These are phyloP conservation scores for Hericium coralloides DNA, from an alignment of 768 basidiomycete species.

Conservation along the genomic window DNA sequence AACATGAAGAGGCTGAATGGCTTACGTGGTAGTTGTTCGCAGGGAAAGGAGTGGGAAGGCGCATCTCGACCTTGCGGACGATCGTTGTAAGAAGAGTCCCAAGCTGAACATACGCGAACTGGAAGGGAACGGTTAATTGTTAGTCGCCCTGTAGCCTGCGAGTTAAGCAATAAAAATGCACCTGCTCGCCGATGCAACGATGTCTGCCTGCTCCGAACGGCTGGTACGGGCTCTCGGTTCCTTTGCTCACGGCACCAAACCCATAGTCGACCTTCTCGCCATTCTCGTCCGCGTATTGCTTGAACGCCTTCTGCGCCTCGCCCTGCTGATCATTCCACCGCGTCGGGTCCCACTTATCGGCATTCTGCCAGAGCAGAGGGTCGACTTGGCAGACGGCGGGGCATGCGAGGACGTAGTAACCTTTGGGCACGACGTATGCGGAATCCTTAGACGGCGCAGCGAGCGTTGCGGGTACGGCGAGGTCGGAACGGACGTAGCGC, in stretches of 20 bases:
- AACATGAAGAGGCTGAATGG: conserved; percentile 6
- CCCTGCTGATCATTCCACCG: conserved; percentile 86
- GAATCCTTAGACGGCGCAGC: conserved; percentile 66
- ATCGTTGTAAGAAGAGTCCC: conserved; percentile 75
- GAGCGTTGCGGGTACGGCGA: conserved; percentile 73
- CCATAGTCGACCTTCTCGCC: conserved; percentile 96
- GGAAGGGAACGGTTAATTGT: conserved; percentile 3
- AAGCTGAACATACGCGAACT: conserved; percentile 95
- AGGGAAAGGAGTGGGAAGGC: conserved; percentile 60
- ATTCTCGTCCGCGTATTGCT: conserved; percentile 60
- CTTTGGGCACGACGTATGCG: conserved; percentile 82
- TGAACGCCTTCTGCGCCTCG: conserved; percentile 69
- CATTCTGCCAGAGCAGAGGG: conserved; percentile 69
- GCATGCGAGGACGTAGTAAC: conserved; percentile 82
- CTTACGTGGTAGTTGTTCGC: conserved; percentile 85
- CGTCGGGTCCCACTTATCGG: conserved; percentile 64
- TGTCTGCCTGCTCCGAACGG: conserved; percentile 97
- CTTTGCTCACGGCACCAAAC: conserved; percentile 92
- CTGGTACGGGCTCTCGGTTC: conserved; percentile 92
- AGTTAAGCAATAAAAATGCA: conserved; percentile 15
- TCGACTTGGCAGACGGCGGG: conserved; percentile 87
- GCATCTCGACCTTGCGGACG: conserved; percentile 68
- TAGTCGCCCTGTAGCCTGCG: background rate
- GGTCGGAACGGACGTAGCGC: conserved; percentile 84
- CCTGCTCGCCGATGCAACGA: conserved; percentile 90